These are phyloP conservation scores for Corchorus olitorius DNA, from an alignment of 345 rosid species.

Conservation along the genomic window DNA sequence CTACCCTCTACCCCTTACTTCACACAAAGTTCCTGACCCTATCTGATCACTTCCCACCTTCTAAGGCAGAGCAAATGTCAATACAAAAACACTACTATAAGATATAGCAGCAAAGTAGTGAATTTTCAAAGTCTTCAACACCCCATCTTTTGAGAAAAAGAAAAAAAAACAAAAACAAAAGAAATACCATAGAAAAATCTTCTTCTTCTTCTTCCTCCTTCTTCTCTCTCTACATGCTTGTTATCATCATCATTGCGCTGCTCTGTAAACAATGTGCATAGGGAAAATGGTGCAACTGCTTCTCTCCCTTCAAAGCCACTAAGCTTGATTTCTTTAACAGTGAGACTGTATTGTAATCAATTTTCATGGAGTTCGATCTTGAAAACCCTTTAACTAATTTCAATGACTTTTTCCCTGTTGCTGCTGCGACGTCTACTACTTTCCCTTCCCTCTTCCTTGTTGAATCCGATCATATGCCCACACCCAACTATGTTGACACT, in stretches of 20 bases:
- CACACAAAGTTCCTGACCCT: neutral
- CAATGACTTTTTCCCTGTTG: constrained; percentile 24
- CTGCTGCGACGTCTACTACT: constrained; percentile 14
- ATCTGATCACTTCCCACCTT: constrained; percentile 11
- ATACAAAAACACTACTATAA: constrained; percentile 9
- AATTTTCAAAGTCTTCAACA: constrained; percentile 23
- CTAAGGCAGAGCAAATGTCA: neutral
- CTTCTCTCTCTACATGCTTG: constrained; percentile 9
- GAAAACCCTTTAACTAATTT: constrained; percentile 60
- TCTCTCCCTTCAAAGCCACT: constrained; percentile 10
- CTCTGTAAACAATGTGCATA: constrained; percentile 5
- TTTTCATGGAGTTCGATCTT: constrained; percentile 71
- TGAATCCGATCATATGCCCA: constrained; percentile 74
- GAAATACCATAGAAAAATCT: neutral
- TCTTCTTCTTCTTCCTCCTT: neutral
- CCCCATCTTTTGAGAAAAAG: constrained; percentile 5
- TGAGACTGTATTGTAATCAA: neutral
- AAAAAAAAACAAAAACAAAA: neutral
- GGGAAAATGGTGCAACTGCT: too few species aligned
- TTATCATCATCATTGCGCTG: neutral
- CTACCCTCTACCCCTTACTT: constrained; percentile 1
- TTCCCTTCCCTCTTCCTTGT: constrained; percentile 48
- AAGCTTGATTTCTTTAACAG: neutral
- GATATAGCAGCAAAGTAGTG: constrained; percentile 21
- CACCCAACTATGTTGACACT: constrained; percentile 35